These are phyloP conservation scores for Marchantia paleacea DNA, from an alignment of 225 moss, liverwort and hornwort genomes.

Conservation along the genomic window DNA sequence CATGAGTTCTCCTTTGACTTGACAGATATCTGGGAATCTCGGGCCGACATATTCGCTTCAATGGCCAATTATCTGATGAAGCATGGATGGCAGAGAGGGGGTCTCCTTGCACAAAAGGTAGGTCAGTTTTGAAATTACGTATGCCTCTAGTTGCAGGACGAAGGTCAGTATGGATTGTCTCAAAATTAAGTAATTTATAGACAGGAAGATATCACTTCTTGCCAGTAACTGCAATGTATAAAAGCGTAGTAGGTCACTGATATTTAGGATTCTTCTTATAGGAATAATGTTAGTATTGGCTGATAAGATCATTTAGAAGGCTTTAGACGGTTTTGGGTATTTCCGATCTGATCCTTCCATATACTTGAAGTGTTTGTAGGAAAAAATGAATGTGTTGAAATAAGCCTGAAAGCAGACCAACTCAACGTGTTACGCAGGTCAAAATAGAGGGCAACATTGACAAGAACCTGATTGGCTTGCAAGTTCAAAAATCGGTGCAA, in stretches of 20 bases:
- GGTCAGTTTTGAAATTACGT: neutral
- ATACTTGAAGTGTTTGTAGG: too few species aligned
- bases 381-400: neutral
- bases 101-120: conserved; percentile 68
- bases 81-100: conserved; percentile 73
- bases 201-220: too few species aligned
- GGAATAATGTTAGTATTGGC: too few species aligned
- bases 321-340: too few species aligned
- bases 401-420: neutral
- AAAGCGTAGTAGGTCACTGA: too few species aligned
- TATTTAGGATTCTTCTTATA: too few species aligned
- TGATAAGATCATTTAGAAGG: too few species aligned
- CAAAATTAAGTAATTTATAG: neutral
- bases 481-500: conserved; percentile 51
- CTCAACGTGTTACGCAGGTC: neutral
- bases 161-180: neutral
- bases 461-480: conserved; percentile 9
- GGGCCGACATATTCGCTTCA: conserved; percentile 66
- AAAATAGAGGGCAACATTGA: conserved; percentile 4
- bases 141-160: too few species aligned
- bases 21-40: conserved; percentile 80
- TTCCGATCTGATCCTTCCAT: too few species aligned
- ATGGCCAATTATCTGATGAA: conserved; percentile 71
- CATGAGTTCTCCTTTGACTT: neutral
- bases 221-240: too few species aligned